Evolutionary conservation across 495 filamentous ascomycete species (phyloP), one percentile per base, ranked within the genome.

Genomic region (Aspergillus incahuasiensis): DNA sequence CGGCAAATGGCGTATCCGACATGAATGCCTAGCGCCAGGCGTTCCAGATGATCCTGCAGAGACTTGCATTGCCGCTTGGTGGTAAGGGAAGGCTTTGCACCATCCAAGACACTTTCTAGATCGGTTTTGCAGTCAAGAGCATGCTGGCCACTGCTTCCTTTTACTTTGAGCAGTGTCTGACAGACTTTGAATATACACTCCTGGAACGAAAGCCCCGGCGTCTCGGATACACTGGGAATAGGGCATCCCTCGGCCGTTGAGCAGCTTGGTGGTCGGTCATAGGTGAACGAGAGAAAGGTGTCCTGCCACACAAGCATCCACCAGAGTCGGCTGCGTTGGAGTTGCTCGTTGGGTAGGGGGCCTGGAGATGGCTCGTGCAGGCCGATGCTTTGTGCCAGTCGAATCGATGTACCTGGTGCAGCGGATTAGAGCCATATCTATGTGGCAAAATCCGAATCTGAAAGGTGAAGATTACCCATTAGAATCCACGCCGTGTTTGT

Each of bases 221-320:
- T 55, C 13, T 68, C 40, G 16, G 68, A 60, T 41, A 60, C 56
- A 34, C 66, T 57, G 6, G 72, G 68, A 39, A 76, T 70, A 15
- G 65, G 61, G 50, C 70, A 68, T 24, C 60, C 67, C 12, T 60
- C 66, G 3, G 68, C 66, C 6, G 67, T 70, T 0, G 67, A 46
- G 16, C 15, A 66, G 18, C 70, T 75, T 1, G 44, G 51, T 6
- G 70, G 73, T 16, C 78, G 59, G 56, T 81, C 78, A 58, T 79
- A 81, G 6, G 75, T 75, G 25, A 81, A 74, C 5, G 74, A 79
- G 1, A 81, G 65, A 20, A 78, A 68, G 18, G 71, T 75, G 50
- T 81, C 78, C 60, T 80, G 78, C 78, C 78, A 81, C n/a, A 78
- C 54, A 15, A 81, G 62, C 2, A 68, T 69, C 78, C 78, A 81